phyloP scores from a whole-genome alignment of 768 basidiomycete genomes.

The Macrolepiota dolichaula region DNA sequence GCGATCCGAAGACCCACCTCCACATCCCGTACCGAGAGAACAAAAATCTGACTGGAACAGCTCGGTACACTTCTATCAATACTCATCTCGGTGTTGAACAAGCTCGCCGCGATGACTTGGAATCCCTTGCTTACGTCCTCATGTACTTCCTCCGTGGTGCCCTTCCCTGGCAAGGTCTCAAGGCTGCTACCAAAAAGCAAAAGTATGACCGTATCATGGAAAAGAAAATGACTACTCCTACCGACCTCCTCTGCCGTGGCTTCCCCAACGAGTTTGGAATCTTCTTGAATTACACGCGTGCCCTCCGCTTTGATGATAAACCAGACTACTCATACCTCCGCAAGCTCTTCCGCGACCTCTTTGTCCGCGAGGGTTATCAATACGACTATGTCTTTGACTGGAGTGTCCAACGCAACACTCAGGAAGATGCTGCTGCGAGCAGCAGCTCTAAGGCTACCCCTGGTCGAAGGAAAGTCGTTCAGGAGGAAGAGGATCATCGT shows the following conservation, averaged over 20 bases:
- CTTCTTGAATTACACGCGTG: conserved; percentile 98
- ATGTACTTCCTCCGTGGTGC: conserved; percentile 99
- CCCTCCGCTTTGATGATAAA: conserved; percentile 99
- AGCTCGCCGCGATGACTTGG: conserved; percentile 95
- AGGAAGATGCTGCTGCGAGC: conserved; percentile 61
- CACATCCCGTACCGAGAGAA: conserved; percentile 99
- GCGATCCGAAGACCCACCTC: conserved; percentile 98
- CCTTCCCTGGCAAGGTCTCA: conserved; percentile 98
- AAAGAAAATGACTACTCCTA: conserved; percentile 99
- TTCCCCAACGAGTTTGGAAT: conserved; percentile 99
- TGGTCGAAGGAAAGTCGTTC: conserved; percentile 75
- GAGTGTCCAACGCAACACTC: conserved; percentile 79
- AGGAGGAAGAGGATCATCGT: conserved; percentile 83
- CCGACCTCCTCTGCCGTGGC: conserved; percentile 95
- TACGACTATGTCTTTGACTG: conserved; percentile 99
- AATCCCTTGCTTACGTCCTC: conserved; percentile 97
- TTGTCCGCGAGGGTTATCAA: conserved; percentile 96
- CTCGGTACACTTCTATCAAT: conserved; percentile 99
- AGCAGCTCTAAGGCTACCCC: conserved; percentile 59
- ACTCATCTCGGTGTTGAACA: conserved; percentile 98
- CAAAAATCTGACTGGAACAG: conserved; percentile 99
- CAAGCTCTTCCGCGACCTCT: conserved; percentile 98
- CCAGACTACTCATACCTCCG: conserved; percentile 99
- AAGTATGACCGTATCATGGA: conserved; percentile 99
- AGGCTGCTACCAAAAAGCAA: conserved; percentile 99